Evolutionary conservation across 371 early-diverging fungal genomes (phyloP), one percentile per base, ranked within the genome.

Genomic region (Lichtheimia corymbifera): DNA sequence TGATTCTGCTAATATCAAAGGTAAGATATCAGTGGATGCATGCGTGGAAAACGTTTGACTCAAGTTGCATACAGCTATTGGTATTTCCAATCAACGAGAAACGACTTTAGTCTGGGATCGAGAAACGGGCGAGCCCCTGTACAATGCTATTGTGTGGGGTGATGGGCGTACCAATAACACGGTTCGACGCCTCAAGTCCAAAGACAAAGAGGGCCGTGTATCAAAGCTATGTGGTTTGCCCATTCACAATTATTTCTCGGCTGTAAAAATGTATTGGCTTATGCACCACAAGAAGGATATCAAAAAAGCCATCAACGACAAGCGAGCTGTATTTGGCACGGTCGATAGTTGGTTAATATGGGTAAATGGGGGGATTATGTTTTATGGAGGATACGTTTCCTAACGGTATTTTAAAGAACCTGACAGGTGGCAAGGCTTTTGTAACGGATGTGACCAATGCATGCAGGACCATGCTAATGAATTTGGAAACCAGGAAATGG

Each of bases 391-490:
- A 5, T 7, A 4, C 9, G 35, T 35, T 35, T 11, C 9, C 20
- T 15, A 51, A 27, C 11, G 4, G 17, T 53, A 15, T 53, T 4
- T 30, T 27, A 35, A 75, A 93, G 88, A 92, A 93, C 66, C 74
- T 96, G 63, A 91, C 94, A 0, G 94, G 94, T 50, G 89, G 88
- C 30, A 66, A 58, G 9, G 72, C 87, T 9, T 90, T 92, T 71
- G 85, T 88, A 9, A 96, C 96, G 0, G 97, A 97, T 70, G 93
- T 94, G 12, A 92, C 97, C 52, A 97, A 96, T 72, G 97, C 97
- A 17, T 88, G 89, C 59, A 87, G 97, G 30, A 96, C 96, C 9
- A 90, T 93, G 91, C 80, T 97, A 5, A 93, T 97, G 94, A 88
- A 95, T 68, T 67, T 97, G 54, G 71, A 85, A 51, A 86, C 85